A percentile compares a stretch with the other conserved stretches of the same genome.
phyloP scores from a whole-genome alignment of 225 moss, liverwort and hornwort species.

The Lunularia cruciata region DNA sequence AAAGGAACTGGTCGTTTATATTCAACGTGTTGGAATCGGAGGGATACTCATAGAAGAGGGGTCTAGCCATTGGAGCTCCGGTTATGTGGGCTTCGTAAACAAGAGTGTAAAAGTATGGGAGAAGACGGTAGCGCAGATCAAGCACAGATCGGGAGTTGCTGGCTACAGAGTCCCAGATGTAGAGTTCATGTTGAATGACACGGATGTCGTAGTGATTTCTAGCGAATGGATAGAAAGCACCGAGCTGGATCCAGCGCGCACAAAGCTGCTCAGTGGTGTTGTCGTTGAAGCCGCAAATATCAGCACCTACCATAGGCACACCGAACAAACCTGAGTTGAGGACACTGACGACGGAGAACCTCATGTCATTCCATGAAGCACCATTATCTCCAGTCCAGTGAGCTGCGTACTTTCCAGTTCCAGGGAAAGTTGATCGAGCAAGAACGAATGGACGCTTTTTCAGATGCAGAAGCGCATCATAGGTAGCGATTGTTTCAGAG shows the following conservation, averaged over 20 bases:
- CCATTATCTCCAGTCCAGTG: conserved; percentile 76
- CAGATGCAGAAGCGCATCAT: conserved; percentile 34
- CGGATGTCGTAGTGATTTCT: conserved; percentile 55
- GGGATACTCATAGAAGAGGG: conserved; percentile 64
- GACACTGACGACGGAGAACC: conserved; percentile 59
- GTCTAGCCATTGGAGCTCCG: conserved; percentile 65
- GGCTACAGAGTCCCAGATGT: conserved; percentile 63
- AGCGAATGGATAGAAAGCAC: conserved; percentile 81
- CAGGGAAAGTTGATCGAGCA: conserved; percentile 59
- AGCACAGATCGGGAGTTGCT: conserved; percentile 52
- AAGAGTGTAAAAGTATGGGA: conserved; percentile 72
- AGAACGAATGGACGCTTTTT: conserved; percentile 58
- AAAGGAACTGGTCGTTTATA: conserved; percentile 60
- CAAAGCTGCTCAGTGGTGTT: conserved; percentile 83
- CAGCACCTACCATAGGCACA: conserved; percentile 83
- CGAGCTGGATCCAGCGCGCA: conserved; percentile 69
- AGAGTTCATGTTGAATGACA: conserved; percentile 51
- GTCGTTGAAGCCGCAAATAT: conserved; percentile 70
- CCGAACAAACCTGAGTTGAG: conserved; percentile 75
- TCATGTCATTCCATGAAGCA: conserved; percentile 49
- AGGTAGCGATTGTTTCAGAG: conserved; percentile 42
- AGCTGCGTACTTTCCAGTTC: conserved; percentile 43
- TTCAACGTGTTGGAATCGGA: conserved; percentile 45
- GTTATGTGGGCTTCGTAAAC: conserved; percentile 70
- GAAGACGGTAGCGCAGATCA: conserved; percentile 59